phyloP scores from a whole-genome alignment of 495 filamentous ascomycete species.

The Penicillium desertorum region DNA sequence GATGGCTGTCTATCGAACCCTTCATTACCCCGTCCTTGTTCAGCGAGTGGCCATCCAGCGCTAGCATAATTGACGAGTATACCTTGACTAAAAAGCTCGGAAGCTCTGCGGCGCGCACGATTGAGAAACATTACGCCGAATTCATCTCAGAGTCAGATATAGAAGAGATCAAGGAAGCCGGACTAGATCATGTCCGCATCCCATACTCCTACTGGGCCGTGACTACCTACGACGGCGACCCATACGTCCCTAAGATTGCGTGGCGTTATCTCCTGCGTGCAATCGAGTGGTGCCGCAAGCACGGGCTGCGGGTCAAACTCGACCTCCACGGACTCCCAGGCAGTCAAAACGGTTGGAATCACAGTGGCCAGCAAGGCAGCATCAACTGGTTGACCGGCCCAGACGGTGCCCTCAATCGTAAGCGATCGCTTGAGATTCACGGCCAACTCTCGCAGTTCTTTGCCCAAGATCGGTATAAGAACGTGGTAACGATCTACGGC shows the following conservation, averaged over 20 bases:
- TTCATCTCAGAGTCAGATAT: conserved; percentile 86
- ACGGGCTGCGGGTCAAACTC: conserved; percentile 90
- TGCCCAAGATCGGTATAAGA: conserved; percentile 78
- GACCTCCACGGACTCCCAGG: conserved; percentile 86
- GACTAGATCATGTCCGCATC: conserved; percentile 94
- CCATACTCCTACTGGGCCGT: conserved; percentile 96
- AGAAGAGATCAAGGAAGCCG: conserved; percentile 77
- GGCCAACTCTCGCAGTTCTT: conserved; percentile 80
- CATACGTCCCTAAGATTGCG: conserved; percentile 80
- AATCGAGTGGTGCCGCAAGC: conserved; percentile 91
- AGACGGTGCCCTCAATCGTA: conserved; percentile 57
- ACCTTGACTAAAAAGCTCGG: conserved; percentile 74
- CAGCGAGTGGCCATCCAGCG: conserved; percentile 55
- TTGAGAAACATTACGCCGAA: conserved; percentile 88
- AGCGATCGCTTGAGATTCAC: conserved; percentile 80
- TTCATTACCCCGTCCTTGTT: conserved; percentile 96
- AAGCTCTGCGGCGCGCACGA: conserved; percentile 51
- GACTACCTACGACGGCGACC: conserved; percentile 78
- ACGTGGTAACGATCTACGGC: conserved; percentile 80
- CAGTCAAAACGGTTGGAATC: conserved; percentile 90
- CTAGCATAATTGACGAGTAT: conserved; percentile 83
- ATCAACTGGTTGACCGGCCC: conserved; percentile 83
- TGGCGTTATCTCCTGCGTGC: conserved; percentile 94
- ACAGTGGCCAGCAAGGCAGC: conserved; percentile 69
- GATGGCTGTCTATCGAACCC: conserved; percentile 92